A percentile compares a stretch with the other conserved stretches of the same genome.
phyloP scores from a whole-genome alignment of 1,284 basidiomycete species.

The Pseudozyma tsukubaensis region DNA sequence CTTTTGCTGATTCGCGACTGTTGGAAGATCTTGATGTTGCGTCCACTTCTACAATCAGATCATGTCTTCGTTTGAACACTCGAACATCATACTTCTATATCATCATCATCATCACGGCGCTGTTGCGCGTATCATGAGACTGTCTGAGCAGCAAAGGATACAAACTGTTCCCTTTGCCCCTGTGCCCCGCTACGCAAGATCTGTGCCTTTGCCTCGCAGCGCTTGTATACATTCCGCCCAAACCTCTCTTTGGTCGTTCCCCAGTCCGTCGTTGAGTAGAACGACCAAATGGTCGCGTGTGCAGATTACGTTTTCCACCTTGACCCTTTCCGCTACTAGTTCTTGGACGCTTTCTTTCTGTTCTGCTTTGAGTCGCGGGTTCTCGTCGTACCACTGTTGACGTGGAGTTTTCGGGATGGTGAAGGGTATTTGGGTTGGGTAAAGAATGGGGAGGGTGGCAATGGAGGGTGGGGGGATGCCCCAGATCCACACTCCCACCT shows the following conservation, averaged over 20 bases:
- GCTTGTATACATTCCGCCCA: slow-evolving; percentile 37
- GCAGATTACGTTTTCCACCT: slow-evolving; percentile 17
- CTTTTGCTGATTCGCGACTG: slow-evolving; percentile 13
- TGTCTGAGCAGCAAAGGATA: too few species aligned
- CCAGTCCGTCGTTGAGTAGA: slow-evolving; percentile 20
- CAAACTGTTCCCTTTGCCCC: too few species aligned
- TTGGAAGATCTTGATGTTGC: too few species aligned
- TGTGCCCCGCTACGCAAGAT: slow-evolving; percentile 4
- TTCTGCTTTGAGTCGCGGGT: slow-evolving; percentile 8
- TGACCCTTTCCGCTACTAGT: neutral
- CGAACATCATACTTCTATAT: too few species aligned
- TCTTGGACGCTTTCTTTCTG: neutral
- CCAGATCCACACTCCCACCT: slow-evolving; percentile 21
- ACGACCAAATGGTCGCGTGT: slow-evolving; percentile 29
- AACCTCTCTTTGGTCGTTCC: neutral
- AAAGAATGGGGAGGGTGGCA: neutral
- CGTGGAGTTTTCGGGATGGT: slow-evolving; percentile 15
- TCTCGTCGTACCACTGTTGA: slow-evolving; percentile 22
- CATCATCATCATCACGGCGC: too few species aligned
- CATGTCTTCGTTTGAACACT: too few species aligned
- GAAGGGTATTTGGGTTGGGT: slow-evolving; percentile 11
- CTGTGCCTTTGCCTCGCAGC: slow-evolving; percentile 13
- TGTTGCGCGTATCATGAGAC: too few species aligned
- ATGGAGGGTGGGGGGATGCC: slow-evolving; percentile 23
- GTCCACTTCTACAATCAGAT: too few species aligned